phyloP scores from a whole-genome alignment of 2,329 filamentous ascomycete genomes.

The Atkinsonella hypoxylon region DNA sequence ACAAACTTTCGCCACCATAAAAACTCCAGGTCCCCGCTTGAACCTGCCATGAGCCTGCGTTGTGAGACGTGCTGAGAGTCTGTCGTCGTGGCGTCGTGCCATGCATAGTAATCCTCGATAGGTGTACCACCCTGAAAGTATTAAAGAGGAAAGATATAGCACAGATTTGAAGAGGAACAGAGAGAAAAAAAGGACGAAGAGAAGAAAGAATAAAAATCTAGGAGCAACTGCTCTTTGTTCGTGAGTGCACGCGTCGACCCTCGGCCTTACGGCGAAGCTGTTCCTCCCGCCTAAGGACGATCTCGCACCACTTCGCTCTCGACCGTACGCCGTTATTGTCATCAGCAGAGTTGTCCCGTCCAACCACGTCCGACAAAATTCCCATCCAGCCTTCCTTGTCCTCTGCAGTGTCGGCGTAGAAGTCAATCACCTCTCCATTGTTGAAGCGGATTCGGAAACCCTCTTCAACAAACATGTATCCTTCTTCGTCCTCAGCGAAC shows the following conservation, averaged over 20 bases:
- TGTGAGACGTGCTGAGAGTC: not conserved
- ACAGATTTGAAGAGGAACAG: not conserved
- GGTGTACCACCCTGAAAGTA: too few relatives aligned
- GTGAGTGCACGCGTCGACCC: conserved; percentile 38
- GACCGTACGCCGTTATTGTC: conserved; percentile 28
- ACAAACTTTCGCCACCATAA: not conserved
- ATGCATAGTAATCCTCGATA: not conserved
- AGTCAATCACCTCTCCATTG: conserved; percentile 96
- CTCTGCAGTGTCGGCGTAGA: conserved; percentile 80
- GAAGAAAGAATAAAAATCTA: not conserved
- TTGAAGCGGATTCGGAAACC: conserved; percentile 98
- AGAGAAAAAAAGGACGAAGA: not conserved
- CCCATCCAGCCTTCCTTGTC: conserved; percentile 96
- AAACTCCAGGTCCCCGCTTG: conserved; percentile 2
- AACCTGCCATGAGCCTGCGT: conserved; percentile 2
- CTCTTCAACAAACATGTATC: conserved; percentile 99
- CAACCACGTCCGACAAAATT: conserved; percentile 61
- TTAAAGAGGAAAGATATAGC: not conserved
- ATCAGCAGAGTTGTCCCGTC: conserved; percentile 39
- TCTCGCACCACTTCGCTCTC: conserved; percentile 53
- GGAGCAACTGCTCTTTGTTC: conserved; percentile 44
- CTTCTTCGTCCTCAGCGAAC: conserved; percentile 96
- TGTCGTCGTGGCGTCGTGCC: conserved; percentile 3
- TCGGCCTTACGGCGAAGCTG: conserved; percentile 43
- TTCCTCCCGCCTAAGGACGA: conserved; percentile 53